Evolutionary conservation across 176 grass and related monocot genomes (phyloP), one percentile per base, ranked within the genome.

Genomic region (Oryza meridionalis): DNA sequence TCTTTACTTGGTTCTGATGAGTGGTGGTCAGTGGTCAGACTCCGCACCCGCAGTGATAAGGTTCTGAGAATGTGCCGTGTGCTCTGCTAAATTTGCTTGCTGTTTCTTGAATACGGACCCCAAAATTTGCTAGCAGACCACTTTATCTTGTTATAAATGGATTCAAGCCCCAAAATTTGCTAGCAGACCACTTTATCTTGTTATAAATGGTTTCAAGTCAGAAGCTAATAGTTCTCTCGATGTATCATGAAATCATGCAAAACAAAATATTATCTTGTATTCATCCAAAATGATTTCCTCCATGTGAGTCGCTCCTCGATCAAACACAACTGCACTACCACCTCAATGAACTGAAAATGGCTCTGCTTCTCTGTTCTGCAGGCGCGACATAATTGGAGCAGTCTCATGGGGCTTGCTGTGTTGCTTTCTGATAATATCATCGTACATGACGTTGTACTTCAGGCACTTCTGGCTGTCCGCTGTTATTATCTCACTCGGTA

Each of bases 391-490:
- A 70, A 90, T 98, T 44, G 93, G 91, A 83, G 96, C 93, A 31
- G 86, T 95, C 27, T 90, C 91, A 84, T 98, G 91, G 83, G 93
- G 93, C 73, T 88, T 95, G 77, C 87, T 98, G 51, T 98, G 89
- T 55, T 93, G 89, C 67, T 95, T 98, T 70, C 85, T 98, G 81
- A 88, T 98, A 75, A 84, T 98, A 93, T 93, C 91, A 47, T 98
- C 91, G 6, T 98, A 98, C 76, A 87, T 93, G 62, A 89, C 89
- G 8, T 74, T 98, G 79, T 93, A 95, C 88, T 95, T 91, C 87
- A 95, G 89, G 92, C 86, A 98, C 73, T 93, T 93, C 75, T 93
- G 90, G 91, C 86, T 98, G 68, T 94, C 91, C 47, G 91, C 85
- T 81, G 66, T 91, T 69, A 93, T 93, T 88, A 91, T 98, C 76